Evolutionary conservation across 1,139 yeast species (phyloP).

Genomic region (Yamadazyma siamensis): DNA sequence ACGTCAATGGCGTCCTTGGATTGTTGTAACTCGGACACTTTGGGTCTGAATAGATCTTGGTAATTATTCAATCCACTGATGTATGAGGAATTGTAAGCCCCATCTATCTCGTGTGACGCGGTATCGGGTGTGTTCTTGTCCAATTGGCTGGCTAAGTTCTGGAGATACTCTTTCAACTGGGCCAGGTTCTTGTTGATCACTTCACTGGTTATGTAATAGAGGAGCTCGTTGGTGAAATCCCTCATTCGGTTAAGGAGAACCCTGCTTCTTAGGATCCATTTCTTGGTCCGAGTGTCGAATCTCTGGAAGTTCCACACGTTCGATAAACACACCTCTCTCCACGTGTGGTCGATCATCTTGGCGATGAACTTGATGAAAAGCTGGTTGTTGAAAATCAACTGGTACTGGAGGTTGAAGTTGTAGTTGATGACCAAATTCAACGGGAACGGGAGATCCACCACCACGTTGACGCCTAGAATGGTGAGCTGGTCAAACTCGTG

Average conservation of each 20-base stretch:
- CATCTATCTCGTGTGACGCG: too few species aligned
- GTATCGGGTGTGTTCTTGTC: too few species aligned
- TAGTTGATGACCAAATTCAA: conserved; percentile 69
- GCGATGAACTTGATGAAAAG: conserved; percentile 61
- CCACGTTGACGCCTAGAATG: conserved; percentile 52
- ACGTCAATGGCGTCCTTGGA: conserved; percentile 33
- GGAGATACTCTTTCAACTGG: conserved; percentile 29
- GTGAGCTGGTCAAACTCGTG: conserved; percentile 43
- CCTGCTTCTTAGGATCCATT: conserved; percentile 59
- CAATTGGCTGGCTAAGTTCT: conserved; percentile 10
- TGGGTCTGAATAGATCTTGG: conserved; percentile 31
- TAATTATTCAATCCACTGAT: conserved; percentile 10
- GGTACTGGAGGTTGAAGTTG: conserved; percentile 74
- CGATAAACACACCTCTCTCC: conserved; percentile 72
- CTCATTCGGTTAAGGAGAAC: conserved; percentile 61
- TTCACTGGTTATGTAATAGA: conserved; percentile 55
- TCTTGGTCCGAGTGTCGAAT: conserved; percentile 38
- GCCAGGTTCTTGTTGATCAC: conserved; percentile 59
- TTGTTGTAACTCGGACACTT: conserved; percentile 8
- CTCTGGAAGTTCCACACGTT: conserved; percentile 60
- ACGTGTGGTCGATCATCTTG: conserved; percentile 57
- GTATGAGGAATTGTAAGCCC: conserved; percentile 5
- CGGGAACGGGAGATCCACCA: conserved; percentile 80
- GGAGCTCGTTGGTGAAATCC: conserved; percentile 54
- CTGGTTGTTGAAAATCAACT: conserved; percentile 72